Percentiles rank a stretch among this genome's conserved stretches.
These are phyloP conservation scores for Crassisporium funariophilum DNA, from an alignment of 768 basidiomycete species.

Conservation along the genomic window DNA sequence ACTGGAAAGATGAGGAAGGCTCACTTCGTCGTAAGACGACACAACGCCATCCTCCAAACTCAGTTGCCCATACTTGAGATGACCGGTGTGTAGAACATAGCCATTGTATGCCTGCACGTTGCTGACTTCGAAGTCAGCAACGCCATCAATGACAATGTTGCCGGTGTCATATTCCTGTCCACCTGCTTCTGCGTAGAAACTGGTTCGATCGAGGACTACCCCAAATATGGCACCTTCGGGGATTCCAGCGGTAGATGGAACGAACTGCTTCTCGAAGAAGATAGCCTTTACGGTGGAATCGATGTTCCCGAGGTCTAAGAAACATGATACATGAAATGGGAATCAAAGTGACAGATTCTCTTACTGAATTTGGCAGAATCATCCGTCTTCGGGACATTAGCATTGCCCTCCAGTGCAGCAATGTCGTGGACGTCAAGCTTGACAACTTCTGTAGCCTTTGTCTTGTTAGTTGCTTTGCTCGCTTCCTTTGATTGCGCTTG, in stretches of 20 bases:
- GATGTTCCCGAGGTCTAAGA: conserved; percentile 74
- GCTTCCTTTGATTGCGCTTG: conserved; percentile 88
- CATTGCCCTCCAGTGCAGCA: conserved; percentile 79
- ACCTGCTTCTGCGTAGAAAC: conserved; percentile 97
- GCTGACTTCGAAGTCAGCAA: conserved; percentile 89
- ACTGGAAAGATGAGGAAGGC: conserved; percentile 6
- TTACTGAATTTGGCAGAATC: conserved; percentile 90
- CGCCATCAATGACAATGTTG: conserved; percentile 88
- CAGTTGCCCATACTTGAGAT: conserved; percentile 85
- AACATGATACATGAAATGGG: neutral
- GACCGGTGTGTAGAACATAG: conserved; percentile 92
- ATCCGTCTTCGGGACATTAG: conserved; percentile 83
- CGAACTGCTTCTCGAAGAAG: conserved; percentile 79
- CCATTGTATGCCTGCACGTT: conserved; percentile 95
- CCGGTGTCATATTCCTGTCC: conserved; percentile 98
- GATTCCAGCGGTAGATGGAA: conserved; percentile 64
- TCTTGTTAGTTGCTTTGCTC: conserved; percentile 82
- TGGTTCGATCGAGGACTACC: conserved; percentile 86
- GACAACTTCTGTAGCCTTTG: conserved; percentile 64
- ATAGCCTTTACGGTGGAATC: conserved; percentile 78
- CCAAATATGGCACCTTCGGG: conserved; percentile 76
- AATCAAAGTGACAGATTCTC: conserved; percentile 24
- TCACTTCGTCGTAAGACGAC: conserved; percentile 90
- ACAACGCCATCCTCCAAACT: conserved; percentile 80
- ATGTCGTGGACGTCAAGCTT: conserved; percentile 97